Evolutionary conservation across 805 yeast genomes (phyloP), one percentile per base, ranked within the genome.

Genomic region (Saccharomycopsis javanensis): DNA sequence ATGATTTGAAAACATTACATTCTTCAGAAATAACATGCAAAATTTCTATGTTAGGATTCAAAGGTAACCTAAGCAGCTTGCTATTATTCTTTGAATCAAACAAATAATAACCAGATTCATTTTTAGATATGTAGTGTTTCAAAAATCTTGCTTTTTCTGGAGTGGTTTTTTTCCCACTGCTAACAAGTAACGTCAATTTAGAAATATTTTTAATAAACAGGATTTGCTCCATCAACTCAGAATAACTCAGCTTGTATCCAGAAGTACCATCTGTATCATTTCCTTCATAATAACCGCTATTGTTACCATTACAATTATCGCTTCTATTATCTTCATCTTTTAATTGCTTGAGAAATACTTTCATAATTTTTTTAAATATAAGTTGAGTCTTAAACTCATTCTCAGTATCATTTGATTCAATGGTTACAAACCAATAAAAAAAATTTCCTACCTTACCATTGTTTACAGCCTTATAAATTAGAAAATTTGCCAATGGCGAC

Each of bases 381-480:
- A 58, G 27, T 34, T 58, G 59, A 20, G 8, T 48, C 23, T 58
- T 59, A 15, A 55, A 48, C 34, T 69, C 66, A 28, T 68, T 67
- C 2, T 77, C 78, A 46, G 77, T 79, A 57, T 88, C 96, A 64
- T 85, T 88, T 31, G 85, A 79, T 65, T 92, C 97, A 1, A 95
- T 96, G 62, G 83, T 85, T 54, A 94, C 78, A 66, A 85, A 88
- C 98, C 99, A 94, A 68, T 88, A 91, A 60, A 95, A 81, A 66
- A 79, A 88, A 66, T 84, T 90, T 0, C 96, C 94, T 45, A 95
- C 72, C 18, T 79, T 73, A 20, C 79, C 78, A 66, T 85, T 86
- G 18, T 78, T 72, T 1, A 83, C 73, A 0, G 96, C 83, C 51
- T 92, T 75, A 28, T 82, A 82, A 46, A 91, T 83, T 45, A 94